phyloP scores from a whole-genome alignment of 441 rosid species.

The Gossypium aridum region DNA sequence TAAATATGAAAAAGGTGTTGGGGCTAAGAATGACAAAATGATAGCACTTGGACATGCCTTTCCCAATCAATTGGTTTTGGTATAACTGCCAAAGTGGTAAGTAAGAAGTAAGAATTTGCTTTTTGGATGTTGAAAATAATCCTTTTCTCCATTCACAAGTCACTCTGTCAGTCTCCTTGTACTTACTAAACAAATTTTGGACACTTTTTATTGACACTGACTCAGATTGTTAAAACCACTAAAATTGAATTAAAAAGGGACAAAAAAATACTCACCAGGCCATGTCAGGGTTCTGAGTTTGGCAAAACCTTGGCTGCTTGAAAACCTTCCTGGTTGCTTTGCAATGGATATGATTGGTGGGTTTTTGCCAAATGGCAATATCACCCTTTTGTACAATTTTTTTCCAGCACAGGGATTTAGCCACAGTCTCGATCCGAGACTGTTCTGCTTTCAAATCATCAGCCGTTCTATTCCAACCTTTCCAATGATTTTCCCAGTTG shows the following conservation, averaged over 20 bases:
- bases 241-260: no score
- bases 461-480: conserved; percentile 53
- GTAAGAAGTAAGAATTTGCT: background rate
- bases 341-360: conserved; percentile 55
- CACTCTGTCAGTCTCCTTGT: background rate
- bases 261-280: conserved; percentile 33
- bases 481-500: conserved; percentile 51
- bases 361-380: conserved; percentile 67
- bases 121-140: background rate
- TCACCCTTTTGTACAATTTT: conserved; percentile 42
- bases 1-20: background rate
- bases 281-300: conserved; percentile 40
- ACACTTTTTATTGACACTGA: no score
- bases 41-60: background rate
- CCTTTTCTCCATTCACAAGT: background rate
- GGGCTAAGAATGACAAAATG: background rate
- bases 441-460: conserved; percentile 47
- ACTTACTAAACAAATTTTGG: background rate
- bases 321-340: conserved; percentile 31
- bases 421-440: conserved; percentile 36
- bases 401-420: conserved; percentile 61
- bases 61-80: background rate
- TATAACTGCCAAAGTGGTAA: background rate
- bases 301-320: conserved; percentile 47
- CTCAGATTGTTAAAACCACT: no score